Conservation (phyloP, 305 asterid genomes). For the Solanum hybrid region DNA sequence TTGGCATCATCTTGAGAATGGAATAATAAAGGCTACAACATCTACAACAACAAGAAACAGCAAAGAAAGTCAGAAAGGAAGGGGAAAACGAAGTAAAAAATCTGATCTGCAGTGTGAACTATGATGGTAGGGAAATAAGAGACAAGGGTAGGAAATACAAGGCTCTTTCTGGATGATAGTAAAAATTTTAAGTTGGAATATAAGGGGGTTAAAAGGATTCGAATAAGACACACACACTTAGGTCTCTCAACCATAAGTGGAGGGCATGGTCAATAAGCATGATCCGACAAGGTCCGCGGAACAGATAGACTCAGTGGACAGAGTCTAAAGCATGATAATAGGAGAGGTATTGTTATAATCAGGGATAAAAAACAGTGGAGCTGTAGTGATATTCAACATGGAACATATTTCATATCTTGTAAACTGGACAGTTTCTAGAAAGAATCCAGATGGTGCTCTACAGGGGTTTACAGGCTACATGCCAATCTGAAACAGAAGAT, state of each 20-base stretch:
- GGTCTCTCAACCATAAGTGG: neutral
- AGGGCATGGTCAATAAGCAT: neutral
- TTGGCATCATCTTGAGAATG: neutral
- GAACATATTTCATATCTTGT: neutral
- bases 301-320: neutral
- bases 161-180: neutral
- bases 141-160: neutral
- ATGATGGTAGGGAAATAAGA: neutral
- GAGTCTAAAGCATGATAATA: neutral
- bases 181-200: neutral
- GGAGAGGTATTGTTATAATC: neutral
- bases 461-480: neutral
- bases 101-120: neutral
- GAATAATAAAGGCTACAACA: neutral
- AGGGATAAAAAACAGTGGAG: neutral
- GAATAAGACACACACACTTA: neutral
- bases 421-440: neutral
- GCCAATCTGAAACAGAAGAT: neutral
- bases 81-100: neutral
- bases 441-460: neutral
- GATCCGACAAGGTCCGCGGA: neutral
- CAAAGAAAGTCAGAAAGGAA: neutral
- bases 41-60: neutral
- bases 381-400: neutral
- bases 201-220: neutral